phyloP scores from a whole-genome alignment of 2,329 filamentous ascomycete genomes.

The Bipolaris oryzae region DNA sequence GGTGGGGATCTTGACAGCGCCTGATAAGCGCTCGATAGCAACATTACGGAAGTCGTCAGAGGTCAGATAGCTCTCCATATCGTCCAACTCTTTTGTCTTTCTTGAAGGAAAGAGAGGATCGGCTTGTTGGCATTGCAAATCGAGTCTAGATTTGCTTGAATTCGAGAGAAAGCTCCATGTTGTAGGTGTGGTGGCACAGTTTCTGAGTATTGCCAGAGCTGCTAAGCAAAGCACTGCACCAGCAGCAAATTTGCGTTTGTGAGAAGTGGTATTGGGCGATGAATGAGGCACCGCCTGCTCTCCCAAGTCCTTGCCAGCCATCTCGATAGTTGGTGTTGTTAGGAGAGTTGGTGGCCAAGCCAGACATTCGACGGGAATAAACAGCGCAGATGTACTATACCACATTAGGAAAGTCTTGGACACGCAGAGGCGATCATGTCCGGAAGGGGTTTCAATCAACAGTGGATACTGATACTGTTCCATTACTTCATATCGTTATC shows the following conservation, averaged over 20 bases:
- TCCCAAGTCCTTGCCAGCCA: slow-evolving; percentile 20
- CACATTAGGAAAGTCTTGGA: slow-evolving; percentile 12
- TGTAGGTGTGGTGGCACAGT: slow-evolving; percentile 19
- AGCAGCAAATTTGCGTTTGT: slow-evolving; percentile 7
- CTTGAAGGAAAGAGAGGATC: slow-evolving; percentile 32
- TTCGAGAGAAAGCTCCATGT: slow-evolving; percentile 18
- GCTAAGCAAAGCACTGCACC: slow-evolving; percentile 8
- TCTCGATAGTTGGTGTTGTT: slow-evolving; percentile 10
- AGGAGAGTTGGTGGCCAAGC: not conserved
- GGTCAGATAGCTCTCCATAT: slow-evolving; percentile 35
- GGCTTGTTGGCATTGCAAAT: slow-evolving; percentile 37
- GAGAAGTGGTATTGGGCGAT: not conserved
- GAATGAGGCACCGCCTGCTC: slow-evolving; percentile 7
- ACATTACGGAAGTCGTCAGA: slow-evolving; percentile 38
- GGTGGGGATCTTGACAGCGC: slow-evolving; percentile 61
- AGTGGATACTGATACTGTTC: not conserved
- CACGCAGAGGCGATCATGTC: not conserved
- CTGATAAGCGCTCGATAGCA: slow-evolving; percentile 49
- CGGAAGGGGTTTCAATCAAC: not conserved
- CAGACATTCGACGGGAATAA: slow-evolving; percentile 10
- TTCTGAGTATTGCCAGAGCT: slow-evolving; percentile 5
- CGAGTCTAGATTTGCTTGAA: not conserved
- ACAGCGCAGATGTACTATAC: slow-evolving; percentile 9
- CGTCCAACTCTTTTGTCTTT: slow-evolving; percentile 35
- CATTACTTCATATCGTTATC: not conserved